A percentile compares a stretch with the other conserved stretches of the same genome.
Conservation (phyloP, 73 alveolate genomes). For the Symbiodinium natans region DNA sequence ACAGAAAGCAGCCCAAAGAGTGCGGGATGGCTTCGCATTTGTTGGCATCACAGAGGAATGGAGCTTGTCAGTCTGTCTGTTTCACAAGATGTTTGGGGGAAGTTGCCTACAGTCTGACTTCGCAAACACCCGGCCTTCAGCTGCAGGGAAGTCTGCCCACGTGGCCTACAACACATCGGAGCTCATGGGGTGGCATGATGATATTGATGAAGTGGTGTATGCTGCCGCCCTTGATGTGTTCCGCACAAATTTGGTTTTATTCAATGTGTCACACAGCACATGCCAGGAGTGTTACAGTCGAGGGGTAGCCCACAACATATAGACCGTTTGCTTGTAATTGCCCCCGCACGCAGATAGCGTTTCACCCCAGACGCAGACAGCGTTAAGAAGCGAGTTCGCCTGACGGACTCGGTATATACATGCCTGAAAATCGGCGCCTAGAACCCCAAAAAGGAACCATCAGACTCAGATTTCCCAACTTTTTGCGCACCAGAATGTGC, state of each 20-base stretch:
- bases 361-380: background rate
- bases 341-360: background rate
- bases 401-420: background rate
- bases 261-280: background rate
- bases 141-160: background rate
- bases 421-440: too few species aligned
- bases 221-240: background rate
- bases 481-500: background rate
- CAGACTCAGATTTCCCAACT: background rate
- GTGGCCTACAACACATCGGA: background rate
- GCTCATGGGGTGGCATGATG: background rate
- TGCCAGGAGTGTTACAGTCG: background rate
- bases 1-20: background rate
- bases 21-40: constrained; percentile 7
- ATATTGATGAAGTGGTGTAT: background rate
- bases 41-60: constrained; percentile 19
- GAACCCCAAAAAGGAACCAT: background rate
- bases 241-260: background rate
- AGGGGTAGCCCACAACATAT: background rate
- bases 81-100: constrained; percentile 12
- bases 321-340: background rate
- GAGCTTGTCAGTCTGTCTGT: background rate
- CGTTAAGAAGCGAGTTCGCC: constrained; percentile 1
- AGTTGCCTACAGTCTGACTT: background rate
- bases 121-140: background rate